Evolutionary conservation across 768 basidiomycete genomes (phyloP).

Genomic region (Tephrocybe sp.): DNA sequence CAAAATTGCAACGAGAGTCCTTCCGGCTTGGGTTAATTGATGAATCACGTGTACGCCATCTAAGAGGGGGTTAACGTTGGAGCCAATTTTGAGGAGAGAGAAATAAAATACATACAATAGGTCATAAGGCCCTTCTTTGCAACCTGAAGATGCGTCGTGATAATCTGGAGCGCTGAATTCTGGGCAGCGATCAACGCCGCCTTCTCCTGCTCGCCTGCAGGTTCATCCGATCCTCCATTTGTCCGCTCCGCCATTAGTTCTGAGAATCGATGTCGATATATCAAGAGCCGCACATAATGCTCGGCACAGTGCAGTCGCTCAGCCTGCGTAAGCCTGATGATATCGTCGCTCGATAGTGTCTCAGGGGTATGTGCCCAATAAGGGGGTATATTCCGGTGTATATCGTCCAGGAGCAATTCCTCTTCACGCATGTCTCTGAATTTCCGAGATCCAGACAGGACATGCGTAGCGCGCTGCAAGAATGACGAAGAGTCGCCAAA

Average conservation of each 20-base stretch:
- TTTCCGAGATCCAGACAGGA: conserved; percentile 60
- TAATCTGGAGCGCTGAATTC: conserved; percentile 75
- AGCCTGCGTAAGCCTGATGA: conserved; percentile 85
- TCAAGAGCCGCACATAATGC: conserved; percentile 83
- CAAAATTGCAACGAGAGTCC: conserved; percentile 84
- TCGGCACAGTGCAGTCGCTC: conserved; percentile 85
- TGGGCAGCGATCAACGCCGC: conserved; percentile 79
- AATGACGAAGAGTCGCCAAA: conserved; percentile 72
- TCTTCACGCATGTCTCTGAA: conserved; percentile 74
- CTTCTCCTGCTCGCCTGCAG: conserved; percentile 66
- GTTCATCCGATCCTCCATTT: conserved; percentile 45
- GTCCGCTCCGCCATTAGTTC: conserved; percentile 72
- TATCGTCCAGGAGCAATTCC: conserved; percentile 78
- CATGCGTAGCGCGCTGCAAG: conserved; percentile 64
- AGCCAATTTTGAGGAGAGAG: conserved; percentile 1
- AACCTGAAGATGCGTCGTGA: conserved; percentile 78
- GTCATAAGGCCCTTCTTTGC: conserved; percentile 91
- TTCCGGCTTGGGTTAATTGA: conserved; percentile 90
- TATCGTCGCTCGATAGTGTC: conserved; percentile 80
- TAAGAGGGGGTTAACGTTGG: conserved; percentile 26
- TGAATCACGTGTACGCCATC: conserved; percentile 96
- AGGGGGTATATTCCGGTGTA: conserved; percentile 64
- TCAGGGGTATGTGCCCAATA: conserved; percentile 82
- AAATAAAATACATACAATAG: conserved; percentile 64
- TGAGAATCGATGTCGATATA: conserved; percentile 84